A percentile compares a stretch with the other conserved stretches of the same genome.
These are phyloP conservation scores for Saccharomycopsis microspora DNA, from an alignment of 805 yeast genomes.

Conservation along the genomic window DNA sequence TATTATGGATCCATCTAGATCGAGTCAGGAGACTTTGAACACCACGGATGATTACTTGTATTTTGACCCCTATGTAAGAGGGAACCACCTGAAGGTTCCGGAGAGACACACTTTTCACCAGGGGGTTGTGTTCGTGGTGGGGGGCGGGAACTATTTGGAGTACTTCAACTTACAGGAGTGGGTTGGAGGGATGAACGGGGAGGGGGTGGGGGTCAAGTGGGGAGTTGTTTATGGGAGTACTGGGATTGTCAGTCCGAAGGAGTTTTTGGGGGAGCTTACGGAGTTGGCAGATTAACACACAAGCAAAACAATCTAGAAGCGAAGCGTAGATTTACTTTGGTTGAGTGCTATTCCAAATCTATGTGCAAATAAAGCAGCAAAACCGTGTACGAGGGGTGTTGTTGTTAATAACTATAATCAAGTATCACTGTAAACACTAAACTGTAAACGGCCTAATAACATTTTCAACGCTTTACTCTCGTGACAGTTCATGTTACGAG, in stretches of 20 bases:
- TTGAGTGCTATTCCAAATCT: conserved; percentile 17
- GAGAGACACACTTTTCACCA: conserved; percentile 72
- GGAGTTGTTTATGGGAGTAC: conserved; percentile 82
- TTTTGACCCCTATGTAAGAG: conserved; percentile 85
- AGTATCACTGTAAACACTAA: no score
- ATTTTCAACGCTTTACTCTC: no score
- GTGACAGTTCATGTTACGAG: no score
- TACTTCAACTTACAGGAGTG: conserved; percentile 92
- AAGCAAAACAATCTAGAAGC: conserved; percentile 29
- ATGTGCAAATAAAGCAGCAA: no score
- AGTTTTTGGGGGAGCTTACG: conserved; percentile 57
- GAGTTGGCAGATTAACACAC: conserved; percentile 33
- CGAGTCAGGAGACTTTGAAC: conserved; percentile 50
- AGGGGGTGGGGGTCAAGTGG: conserved; percentile 28
- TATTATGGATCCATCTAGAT: conserved; percentile 69
- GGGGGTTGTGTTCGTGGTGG: conserved; percentile 83
- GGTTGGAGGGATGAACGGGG: conserved; percentile 32
- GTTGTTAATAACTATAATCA: no score
- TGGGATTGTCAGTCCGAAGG: conserved; percentile 55
- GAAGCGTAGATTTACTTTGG: conserved; percentile 38
- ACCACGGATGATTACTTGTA: conserved; percentile 83
- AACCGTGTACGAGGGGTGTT: no score
- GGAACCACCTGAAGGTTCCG: conserved; percentile 84
- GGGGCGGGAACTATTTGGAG: conserved; percentile 93
- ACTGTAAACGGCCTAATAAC: no score